These are phyloP conservation scores for Apophysomyces ossiformis DNA, from an alignment of 371 early-diverging fungal species.

Conservation along the genomic window DNA sequence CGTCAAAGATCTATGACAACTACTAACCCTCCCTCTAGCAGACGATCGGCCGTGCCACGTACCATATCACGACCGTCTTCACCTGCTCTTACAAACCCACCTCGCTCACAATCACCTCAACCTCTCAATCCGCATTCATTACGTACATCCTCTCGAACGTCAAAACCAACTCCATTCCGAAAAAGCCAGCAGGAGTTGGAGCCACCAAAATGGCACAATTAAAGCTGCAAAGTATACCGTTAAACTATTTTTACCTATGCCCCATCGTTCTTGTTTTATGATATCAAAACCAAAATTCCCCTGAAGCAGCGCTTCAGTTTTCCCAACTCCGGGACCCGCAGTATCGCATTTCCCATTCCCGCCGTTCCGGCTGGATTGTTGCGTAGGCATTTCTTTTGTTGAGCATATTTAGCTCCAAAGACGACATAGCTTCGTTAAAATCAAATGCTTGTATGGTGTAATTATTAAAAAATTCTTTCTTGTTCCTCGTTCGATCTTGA, in stretches of 20 bases:
- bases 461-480: no score
- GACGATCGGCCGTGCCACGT: constrained; percentile 2
- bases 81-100: not conserved
- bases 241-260: not conserved
- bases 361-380: not conserved
- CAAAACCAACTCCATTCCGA: not conserved
- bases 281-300: constrained; percentile 3
- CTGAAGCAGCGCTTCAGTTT: constrained; percentile 7
- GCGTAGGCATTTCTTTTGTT: not conserved
- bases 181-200: constrained; percentile 8
- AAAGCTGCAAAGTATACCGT: not conserved
- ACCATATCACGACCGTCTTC: not conserved
- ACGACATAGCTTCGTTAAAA: no score
- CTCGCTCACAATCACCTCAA: not conserved
- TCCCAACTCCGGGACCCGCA: not conserved
- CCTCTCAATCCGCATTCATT: not conserved
- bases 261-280: not conserved
- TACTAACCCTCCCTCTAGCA: not conserved
- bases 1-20: constrained; percentile 2
- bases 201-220: constrained; percentile 5
- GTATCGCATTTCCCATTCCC: not conserved
- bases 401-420: no score
- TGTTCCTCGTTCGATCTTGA: no score
- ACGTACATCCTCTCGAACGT: constrained; percentile 6
- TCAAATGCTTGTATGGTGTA: no score